Evolutionary conservation across 106 monocot species (phyloP), one percentile per base, ranked within the genome.

Genomic region (Dioscorea alata): DNA sequence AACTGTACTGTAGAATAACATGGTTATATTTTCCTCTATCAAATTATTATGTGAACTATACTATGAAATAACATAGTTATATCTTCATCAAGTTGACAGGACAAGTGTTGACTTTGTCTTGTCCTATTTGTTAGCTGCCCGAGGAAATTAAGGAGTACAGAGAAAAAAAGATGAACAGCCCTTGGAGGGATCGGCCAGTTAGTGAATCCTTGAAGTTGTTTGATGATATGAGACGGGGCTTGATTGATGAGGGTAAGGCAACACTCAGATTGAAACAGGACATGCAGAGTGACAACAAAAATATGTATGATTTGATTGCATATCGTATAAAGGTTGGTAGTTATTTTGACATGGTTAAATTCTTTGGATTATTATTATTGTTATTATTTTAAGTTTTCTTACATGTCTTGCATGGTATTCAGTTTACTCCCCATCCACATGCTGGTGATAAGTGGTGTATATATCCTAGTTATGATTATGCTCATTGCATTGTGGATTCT

Each of bases 371-470:
- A n/a, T 42, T 49, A 23, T 28, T 28, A 28, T 28, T 69, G 13
- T 6, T 33, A 1, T 24, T 18, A 23, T 31, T 71, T 73, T n/a
- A n/a, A 14, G 22, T 60, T 18, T 25, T 20, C 32, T 48, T 48
- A 48, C 34, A 12, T 49, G 25, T 50, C 63, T 65, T 23, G 33
- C 17, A 23, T 74, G 16, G 3, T 80, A 13, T 87, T 9, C 83
- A 99, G 99, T 99, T 93, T 73, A 82, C 81, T 34, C 82, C 93
- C 50, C 99, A 99, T 85, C 99, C 99, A 49, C 92, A 93, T 76
- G 93, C 90, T 60, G 99, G 99, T 57, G 99, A 93, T 70, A 99
- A 99, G 71, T 99, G 99, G 99, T 90, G 93, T 61, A 93, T 99
- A 54, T 93, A 93, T 73, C 99, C 92, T 60, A 90, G 93, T 78